A percentile compares a stretch with the other conserved stretches of the same genome.
Evolutionary conservation across 2,329 filamentous ascomycete genomes (phyloP).

Genomic region (Neoscytalidium dimidiatum): DNA sequence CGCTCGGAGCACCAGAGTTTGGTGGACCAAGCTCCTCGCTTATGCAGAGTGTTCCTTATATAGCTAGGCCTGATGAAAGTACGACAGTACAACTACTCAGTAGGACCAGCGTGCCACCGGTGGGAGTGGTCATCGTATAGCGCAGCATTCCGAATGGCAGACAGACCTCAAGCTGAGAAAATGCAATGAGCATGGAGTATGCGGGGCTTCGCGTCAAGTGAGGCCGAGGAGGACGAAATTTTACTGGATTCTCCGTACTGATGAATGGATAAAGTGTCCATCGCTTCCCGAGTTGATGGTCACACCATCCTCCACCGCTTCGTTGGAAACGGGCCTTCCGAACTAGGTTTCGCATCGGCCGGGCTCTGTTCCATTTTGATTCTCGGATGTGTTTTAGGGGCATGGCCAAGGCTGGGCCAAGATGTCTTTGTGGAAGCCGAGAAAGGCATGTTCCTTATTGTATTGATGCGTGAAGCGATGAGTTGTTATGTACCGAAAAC

Average conservation of each 20-base stretch:
- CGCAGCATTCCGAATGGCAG: neutral
- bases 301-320: neutral
- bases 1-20: neutral
- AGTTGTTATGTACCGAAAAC: too few relatives aligned
- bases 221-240: neutral
- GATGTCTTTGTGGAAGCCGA: too few relatives aligned
- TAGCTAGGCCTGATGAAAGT: neutral
- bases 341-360: slow-evolving; percentile 1
- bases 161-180: neutral
- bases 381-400: neutral
- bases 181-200: neutral
- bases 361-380: neutral
- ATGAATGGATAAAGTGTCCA: neutral
- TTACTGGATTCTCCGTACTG: neutral
- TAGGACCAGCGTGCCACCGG: neutral
- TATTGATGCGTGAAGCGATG: too few relatives aligned
- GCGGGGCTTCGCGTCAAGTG: neutral
- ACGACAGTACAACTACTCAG: neutral
- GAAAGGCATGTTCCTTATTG: too few relatives aligned
- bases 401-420: slow-evolving; percentile 5
- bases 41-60: neutral
- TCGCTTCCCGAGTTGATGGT: neutral
- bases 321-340: too few relatives aligned
- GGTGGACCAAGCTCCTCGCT: neutral
- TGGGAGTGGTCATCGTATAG: too few relatives aligned